These are phyloP conservation scores for Rhodotorula sp. DNA, from an alignment of 1,284 basidiomycete species.

Conservation along the genomic window DNA sequence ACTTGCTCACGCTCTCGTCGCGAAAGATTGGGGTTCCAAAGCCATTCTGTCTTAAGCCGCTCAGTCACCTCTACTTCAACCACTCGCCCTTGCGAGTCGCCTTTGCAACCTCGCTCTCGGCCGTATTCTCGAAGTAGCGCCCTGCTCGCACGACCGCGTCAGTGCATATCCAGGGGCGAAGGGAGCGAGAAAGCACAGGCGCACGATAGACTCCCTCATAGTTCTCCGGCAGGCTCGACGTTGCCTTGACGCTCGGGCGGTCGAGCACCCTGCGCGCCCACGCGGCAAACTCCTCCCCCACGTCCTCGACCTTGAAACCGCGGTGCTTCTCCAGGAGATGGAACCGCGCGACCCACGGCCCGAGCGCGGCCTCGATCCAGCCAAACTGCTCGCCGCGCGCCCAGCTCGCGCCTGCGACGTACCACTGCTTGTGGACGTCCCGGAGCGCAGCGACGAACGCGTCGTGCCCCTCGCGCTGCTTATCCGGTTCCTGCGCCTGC, in stretches of 20 bases:
- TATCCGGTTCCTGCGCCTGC: slow-evolving; percentile 37
- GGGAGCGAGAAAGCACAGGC: neutral
- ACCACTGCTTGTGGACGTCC: slow-evolving; percentile 26
- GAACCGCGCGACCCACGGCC: slow-evolving; percentile 36
- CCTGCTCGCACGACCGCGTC: neutral
- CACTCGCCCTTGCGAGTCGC: slow-evolving; percentile 54
- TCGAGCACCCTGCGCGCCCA: slow-evolving; percentile 57
- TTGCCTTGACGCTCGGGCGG: slow-evolving; percentile 59
- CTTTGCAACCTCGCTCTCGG: slow-evolving; percentile 64
- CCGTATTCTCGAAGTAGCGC: slow-evolving; percentile 61
- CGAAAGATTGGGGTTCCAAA: too few species aligned
- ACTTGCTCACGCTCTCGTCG: too few species aligned
- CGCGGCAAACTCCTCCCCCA: slow-evolving; percentile 56
- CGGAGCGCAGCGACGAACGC: slow-evolving; percentile 30
- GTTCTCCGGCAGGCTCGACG: slow-evolving; percentile 58
- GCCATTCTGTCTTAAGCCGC: too few species aligned
- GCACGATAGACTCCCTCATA: slow-evolving; percentile 57
- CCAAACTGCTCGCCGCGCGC: slow-evolving; percentile 30
- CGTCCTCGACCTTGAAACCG: slow-evolving; percentile 57
- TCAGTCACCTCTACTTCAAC: slow-evolving; percentile 8
- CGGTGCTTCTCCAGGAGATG: slow-evolving; percentile 54
- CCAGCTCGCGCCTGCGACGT: slow-evolving; percentile 14
- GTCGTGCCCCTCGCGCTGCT: slow-evolving; percentile 27
- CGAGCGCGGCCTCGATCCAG: slow-evolving; percentile 34
- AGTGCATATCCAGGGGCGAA: accelerated